Evolutionary conservation across 2,329 filamentous ascomycete genomes (phyloP).

Genomic region (Fusarium sp.): DNA sequence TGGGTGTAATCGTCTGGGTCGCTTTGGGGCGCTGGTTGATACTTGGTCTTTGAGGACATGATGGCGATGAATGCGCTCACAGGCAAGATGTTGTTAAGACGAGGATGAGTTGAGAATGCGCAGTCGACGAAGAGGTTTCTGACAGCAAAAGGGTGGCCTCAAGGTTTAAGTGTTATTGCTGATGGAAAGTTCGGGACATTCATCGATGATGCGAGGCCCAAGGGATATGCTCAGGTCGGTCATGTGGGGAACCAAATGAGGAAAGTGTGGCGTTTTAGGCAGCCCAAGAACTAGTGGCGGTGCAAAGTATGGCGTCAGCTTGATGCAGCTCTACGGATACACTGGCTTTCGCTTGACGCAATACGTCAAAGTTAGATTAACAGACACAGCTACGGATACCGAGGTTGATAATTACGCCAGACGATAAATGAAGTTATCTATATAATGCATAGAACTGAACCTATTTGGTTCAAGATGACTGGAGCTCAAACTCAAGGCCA

Average conservation of each 20-base stretch:
- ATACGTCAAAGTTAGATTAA: too few species aligned
- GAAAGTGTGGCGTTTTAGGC: conserved; percentile 42
- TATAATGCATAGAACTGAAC: too few species aligned
- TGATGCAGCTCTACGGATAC: not conserved
- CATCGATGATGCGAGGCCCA: conserved; percentile 41
- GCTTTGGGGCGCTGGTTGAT: conserved; percentile 83
- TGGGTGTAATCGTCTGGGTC: conserved; percentile 87
- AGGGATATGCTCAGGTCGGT: conserved; percentile 32
- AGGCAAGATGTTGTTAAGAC: not conserved
- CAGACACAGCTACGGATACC: too few species aligned
- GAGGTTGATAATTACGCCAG: too few species aligned
- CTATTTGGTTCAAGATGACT: too few species aligned
- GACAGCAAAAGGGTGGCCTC: not conserved
- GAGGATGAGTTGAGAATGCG: not conserved
- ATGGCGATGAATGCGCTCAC: not conserved
- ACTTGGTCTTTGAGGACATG: conserved; percentile 84
- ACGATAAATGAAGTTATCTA: too few species aligned
- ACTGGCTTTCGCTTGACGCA: too few species aligned
- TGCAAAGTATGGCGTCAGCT: conserved; percentile 40
- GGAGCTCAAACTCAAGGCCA: too few species aligned
- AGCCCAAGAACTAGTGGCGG: conserved; percentile 22
- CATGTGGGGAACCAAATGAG: conserved; percentile 37
- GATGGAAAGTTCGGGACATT: conserved; percentile 32
- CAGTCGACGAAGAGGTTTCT: not conserved
- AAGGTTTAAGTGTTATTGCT: conserved; percentile 22